phyloP scores from a whole-genome alignment of 2,329 filamentous ascomycete species.

The Biscogniauxia sp. region DNA sequence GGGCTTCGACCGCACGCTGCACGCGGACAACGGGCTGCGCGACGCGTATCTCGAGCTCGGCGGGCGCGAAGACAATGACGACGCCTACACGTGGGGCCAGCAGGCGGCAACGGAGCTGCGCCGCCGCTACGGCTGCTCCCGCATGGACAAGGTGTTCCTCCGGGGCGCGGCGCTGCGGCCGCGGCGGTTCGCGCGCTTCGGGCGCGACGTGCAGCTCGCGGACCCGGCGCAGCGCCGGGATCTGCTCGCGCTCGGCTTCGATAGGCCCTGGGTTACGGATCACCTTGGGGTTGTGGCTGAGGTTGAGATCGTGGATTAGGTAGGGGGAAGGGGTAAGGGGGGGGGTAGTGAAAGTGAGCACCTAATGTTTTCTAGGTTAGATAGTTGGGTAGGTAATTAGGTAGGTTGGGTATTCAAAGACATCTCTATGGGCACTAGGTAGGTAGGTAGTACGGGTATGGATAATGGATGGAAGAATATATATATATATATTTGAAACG shows the following conservation, averaged over 20 bases:
- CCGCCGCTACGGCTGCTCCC: slow-evolving; percentile 42
- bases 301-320: slow-evolving; percentile 16
- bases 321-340: too few relatives aligned
- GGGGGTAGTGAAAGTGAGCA: too few relatives aligned
- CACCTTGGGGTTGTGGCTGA: slow-evolving; percentile 43
- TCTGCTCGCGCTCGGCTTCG: slow-evolving; percentile 28
- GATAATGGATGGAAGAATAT: too few relatives aligned
- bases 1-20: slow-evolving; percentile 46
- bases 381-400: too few relatives aligned
- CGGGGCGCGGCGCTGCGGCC: slow-evolving; percentile 34
- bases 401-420: too few relatives aligned
- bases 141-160: slow-evolving; percentile 53
- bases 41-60: slow-evolving; percentile 52
- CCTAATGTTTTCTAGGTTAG: too few relatives aligned
- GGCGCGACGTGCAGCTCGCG: slow-evolving; percentile 41
- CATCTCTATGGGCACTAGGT: too few relatives aligned
- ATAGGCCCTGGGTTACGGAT: slow-evolving; percentile 47
- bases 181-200: slow-evolving; percentile 42
- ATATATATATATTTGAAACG: too few relatives aligned
- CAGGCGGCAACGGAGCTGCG: slow-evolving; percentile 42
- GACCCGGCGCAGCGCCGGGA: slow-evolving; percentile 30
- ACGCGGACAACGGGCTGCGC: slow-evolving; percentile 44
- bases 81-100: slow-evolving; percentile 55
- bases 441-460: too few relatives aligned
- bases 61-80: slow-evolving; percentile 44